A percentile compares a stretch with the other conserved stretches of the same genome.
These are phyloP conservation scores for Floccularia luteovirens DNA, from an alignment of 768 basidiomycete genomes.

Conservation along the genomic window DNA sequence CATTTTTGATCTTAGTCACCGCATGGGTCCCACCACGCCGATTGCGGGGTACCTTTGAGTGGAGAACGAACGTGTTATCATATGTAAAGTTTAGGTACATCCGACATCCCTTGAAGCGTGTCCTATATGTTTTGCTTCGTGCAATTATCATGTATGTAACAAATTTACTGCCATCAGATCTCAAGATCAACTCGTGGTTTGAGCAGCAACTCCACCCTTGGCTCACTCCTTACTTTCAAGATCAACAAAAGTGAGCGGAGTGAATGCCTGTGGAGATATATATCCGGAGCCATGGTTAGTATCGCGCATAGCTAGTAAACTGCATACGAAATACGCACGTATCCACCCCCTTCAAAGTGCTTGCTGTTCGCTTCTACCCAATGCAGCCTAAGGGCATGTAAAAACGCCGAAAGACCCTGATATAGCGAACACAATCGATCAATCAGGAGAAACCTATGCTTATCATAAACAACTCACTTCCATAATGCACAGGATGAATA, in stretches of 20 bases:
- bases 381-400: constrained; percentile 93
- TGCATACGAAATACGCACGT: constrained; percentile 48
- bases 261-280: constrained; percentile 35
- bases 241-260: constrained; percentile 40
- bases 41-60: neutral
- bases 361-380: constrained; percentile 99
- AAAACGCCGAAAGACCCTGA: constrained; percentile 89
- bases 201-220: too few species aligned
- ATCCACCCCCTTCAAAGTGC: constrained; percentile 85
- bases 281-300: constrained; percentile 14
- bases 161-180: neutral
- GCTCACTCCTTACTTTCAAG: constrained; percentile 27
- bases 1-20: constrained; percentile 1
- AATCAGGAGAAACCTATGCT: constrained; percentile 7
- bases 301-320: constrained; percentile 12
- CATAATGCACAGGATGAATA: constrained; percentile 85
- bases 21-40: neutral
- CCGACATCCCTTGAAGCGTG: too few species aligned
- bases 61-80: neutral
- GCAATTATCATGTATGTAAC: neutral
- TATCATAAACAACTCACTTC: constrained; percentile 55
- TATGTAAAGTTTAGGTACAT: neutral
- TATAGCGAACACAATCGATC: constrained; percentile 9
- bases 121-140: too few species aligned
- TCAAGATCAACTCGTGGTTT: neutral